These are phyloP conservation scores for Solanum bulbocastanum DNA, from an alignment of 257 asterid genomes.

Conservation along the genomic window DNA sequence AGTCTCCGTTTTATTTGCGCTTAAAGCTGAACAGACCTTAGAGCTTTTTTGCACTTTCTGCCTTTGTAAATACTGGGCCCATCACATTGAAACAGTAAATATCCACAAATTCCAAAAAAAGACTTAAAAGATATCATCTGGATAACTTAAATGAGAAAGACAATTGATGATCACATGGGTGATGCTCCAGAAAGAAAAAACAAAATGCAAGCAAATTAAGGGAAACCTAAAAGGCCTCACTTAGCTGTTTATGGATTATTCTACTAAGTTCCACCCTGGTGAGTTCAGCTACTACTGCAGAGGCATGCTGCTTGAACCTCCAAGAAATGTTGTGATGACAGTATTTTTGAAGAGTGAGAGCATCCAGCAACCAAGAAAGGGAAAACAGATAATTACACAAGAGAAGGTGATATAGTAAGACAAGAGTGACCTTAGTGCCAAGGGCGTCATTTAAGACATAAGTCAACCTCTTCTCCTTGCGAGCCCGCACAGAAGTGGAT, in stretches of 20 bases:
- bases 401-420: background rate
- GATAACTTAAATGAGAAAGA: background rate
- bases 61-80: background rate
- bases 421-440: conserved; percentile 51
- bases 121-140: background rate
- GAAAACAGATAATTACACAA: background rate
- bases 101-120: background rate
- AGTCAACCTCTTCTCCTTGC: conserved; percentile 89
- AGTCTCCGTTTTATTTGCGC: no score
- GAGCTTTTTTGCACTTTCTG: no score
- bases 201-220: background rate
- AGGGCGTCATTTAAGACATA: conserved; percentile 79
- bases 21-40: no score
- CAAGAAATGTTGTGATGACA: background rate
- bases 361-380: background rate
- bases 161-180: background rate
- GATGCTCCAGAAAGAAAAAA: background rate
- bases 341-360: background rate
- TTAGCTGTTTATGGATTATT: background rate
- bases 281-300: background rate
- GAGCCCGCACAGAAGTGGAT: conserved; percentile 54
- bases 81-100: background rate
- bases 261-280: background rate
- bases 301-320: background rate
- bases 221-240: background rate